Conservation (phyloP, 805 yeast genomes). For the Candida ortonii region DNA sequence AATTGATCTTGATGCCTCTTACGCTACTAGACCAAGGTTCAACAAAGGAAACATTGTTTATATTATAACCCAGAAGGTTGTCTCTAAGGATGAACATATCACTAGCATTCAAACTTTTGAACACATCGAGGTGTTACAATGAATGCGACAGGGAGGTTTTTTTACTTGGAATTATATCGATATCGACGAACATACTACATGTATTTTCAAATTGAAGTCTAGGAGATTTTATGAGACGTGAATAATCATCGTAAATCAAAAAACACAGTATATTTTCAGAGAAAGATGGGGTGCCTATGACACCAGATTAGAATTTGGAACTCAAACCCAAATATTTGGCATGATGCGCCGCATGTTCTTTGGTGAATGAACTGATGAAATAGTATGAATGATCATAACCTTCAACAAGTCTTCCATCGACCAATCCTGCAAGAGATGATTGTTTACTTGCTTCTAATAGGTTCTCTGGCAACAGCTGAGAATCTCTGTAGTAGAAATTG, state of each 20-base stretch:
- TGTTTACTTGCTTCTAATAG: constrained; percentile 59
- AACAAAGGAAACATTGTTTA: constrained; percentile 19
- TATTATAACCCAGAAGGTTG: constrained; percentile 1
- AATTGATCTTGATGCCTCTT: not conserved
- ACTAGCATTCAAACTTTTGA: too few relatives aligned
- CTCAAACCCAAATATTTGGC: constrained; percentile 49
- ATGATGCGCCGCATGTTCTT: constrained; percentile 82
- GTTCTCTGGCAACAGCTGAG: constrained; percentile 73
- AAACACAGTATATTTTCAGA: too few relatives aligned
- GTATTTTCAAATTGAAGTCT: too few relatives aligned
- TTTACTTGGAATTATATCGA: too few relatives aligned
- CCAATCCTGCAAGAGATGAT: constrained; percentile 55
- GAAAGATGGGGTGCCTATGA: not conserved
- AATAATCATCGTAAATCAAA: too few relatives aligned
- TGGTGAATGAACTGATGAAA: constrained; percentile 75
- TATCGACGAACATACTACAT: too few relatives aligned
- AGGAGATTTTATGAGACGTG: too few relatives aligned
- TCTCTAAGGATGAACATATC: not conserved
- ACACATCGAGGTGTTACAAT: too few relatives aligned
- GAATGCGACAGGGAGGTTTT: too few relatives aligned
- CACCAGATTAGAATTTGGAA: constrained; percentile 19
- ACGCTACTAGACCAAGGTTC: constrained; percentile 2
- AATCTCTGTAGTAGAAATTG: constrained; percentile 50
- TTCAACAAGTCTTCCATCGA: constrained; percentile 61
- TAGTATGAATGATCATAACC: constrained; percentile 92